Conservation (phyloP, 1,139 yeast genomes). For the Geotrichum candidum region DNA sequence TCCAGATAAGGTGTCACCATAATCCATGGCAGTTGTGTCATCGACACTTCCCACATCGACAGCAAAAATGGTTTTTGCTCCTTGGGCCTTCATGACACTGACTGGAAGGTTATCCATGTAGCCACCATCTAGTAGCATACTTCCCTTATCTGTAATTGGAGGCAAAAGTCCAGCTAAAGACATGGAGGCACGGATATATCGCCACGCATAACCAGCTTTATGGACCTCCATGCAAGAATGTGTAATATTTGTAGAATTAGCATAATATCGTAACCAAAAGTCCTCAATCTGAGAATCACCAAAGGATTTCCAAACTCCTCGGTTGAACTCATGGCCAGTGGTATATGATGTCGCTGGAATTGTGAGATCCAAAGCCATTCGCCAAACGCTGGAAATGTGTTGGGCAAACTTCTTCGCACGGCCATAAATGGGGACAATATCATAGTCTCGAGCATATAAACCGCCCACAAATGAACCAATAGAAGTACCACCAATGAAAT, state of each 20-base stretch:
- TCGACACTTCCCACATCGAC: slow-evolving; percentile 97
- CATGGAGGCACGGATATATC: slow-evolving; percentile 94
- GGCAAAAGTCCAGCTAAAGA: slow-evolving; percentile 91
- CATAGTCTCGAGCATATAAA: slow-evolving; percentile 84
- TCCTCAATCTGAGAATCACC: slow-evolving; percentile 92
- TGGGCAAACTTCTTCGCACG: slow-evolving; percentile 81
- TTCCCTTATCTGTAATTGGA: slow-evolving; percentile 73
- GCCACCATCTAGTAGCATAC: slow-evolving; percentile 93
- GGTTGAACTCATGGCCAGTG: slow-evolving; percentile 93
- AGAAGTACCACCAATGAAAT: slow-evolving; percentile 91
- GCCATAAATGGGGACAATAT: slow-evolving; percentile 84
- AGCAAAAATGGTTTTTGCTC: slow-evolving; percentile 83
- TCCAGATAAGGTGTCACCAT: slow-evolving; percentile 91
- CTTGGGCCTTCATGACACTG: slow-evolving; percentile 74
- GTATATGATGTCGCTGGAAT: slow-evolving; percentile 92
- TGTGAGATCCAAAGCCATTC: slow-evolving; percentile 75
- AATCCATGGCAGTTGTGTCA: slow-evolving; percentile 82
- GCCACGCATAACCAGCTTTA: slow-evolving; percentile 88
- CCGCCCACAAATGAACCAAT: slow-evolving; percentile 97
- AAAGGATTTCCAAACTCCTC: slow-evolving; percentile 94
- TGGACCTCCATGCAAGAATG: slow-evolving; percentile 94
- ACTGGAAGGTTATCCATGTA: slow-evolving; percentile 92
- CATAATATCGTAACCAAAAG: slow-evolving; percentile 84
- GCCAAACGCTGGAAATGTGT: slow-evolving; percentile 80
- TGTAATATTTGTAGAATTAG: slow-evolving; percentile 94